phyloP scores from a whole-genome alignment of 2,329 filamentous ascomycete genomes.

The Fusarium sp. region DNA sequence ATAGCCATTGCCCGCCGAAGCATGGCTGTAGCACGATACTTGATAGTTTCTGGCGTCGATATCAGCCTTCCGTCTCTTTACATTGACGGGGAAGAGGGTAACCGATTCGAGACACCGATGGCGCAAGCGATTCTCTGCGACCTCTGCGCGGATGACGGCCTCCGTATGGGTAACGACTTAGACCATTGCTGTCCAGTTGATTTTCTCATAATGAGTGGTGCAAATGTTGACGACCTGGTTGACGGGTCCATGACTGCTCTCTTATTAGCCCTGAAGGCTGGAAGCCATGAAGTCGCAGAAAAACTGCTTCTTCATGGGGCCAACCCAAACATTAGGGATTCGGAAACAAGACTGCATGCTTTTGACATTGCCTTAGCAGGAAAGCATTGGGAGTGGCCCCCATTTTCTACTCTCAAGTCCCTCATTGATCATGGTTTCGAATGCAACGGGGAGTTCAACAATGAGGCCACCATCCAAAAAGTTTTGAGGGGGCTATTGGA shows the following conservation, averaged over 20 bases:
- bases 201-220: neutral
- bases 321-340: neutral
- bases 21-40: neutral
- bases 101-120: neutral
- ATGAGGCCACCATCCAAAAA: no score
- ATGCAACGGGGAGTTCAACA: neutral
- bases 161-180: no score
- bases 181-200: no score
- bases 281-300: rapidly evolving
- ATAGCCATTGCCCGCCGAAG: rapidly evolving
- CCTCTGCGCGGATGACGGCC: no score
- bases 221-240: neutral
- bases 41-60: neutral
- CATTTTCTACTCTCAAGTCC: neutral
- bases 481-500: rapidly evolving
- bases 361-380: rapidly evolving
- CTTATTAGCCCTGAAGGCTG: neutral
- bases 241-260: neutral
- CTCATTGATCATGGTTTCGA: neutral
- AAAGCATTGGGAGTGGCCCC: neutral
- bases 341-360: neutral
- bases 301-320: neutral
- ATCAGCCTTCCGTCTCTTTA: neutral
- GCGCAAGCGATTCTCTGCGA: neutral
- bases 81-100: rapidly evolving